phyloP scores from a whole-genome alignment of 352 stramenopile genomes.

The Globisporangium okanoganense region DNA sequence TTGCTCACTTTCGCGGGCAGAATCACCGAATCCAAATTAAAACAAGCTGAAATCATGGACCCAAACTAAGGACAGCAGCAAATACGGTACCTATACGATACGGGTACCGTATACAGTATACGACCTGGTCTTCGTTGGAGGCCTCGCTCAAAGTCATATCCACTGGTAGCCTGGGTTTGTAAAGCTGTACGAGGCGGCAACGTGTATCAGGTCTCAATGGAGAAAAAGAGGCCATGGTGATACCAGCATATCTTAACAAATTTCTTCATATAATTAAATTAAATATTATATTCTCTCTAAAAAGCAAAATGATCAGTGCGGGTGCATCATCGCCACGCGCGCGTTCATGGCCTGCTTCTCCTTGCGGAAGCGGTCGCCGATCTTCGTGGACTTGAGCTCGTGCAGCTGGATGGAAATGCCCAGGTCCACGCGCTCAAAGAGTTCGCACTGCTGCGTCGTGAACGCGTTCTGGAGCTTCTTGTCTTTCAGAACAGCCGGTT shows the following conservation, averaged over 20 bases:
- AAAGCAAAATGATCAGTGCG: slow-evolving; percentile 5
- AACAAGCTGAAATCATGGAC: background rate
- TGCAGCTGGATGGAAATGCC: slow-evolving; percentile 36
- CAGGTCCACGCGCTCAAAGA: slow-evolving; percentile 35
- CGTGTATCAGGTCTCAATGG: too few species aligned
- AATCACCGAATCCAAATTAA: too few species aligned
- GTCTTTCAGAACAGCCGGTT: slow-evolving; percentile 10
- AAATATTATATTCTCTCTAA: background rate
- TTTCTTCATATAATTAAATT: slow-evolving; percentile 1
- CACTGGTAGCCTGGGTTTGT: too few species aligned
- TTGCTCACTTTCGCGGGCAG: too few species aligned
- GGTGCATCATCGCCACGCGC: slow-evolving; percentile 19
- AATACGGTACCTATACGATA: too few species aligned
- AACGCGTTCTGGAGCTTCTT: slow-evolving; percentile 19
- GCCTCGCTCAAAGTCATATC: too few species aligned
- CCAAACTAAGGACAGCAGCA: too few species aligned
- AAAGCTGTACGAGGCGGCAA: too few species aligned
- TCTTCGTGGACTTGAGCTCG: slow-evolving; percentile 32
- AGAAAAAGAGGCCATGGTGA: too few species aligned
- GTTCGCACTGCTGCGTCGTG: slow-evolving; percentile 20
- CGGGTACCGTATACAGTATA: too few species aligned
- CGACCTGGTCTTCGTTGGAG: too few species aligned
- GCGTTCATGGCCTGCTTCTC: slow-evolving; percentile 16
- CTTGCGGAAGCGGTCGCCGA: slow-evolving; percentile 34
- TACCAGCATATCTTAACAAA: too few species aligned